Base-by-base conservation (phyloP, 116 monocot genomes). In the Phalaenopsis hybrid region DNA sequence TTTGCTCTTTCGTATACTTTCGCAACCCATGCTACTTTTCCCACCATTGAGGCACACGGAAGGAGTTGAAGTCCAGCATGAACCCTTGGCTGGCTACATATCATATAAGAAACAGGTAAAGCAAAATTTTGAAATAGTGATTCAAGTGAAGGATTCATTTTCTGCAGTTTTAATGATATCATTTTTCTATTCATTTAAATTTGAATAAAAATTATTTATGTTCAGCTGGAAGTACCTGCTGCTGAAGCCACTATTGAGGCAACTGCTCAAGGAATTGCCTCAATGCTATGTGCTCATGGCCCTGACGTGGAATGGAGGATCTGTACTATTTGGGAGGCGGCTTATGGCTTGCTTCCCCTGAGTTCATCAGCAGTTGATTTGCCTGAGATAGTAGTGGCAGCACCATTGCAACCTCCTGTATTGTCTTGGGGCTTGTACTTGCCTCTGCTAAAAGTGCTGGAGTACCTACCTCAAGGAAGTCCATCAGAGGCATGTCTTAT, bases 251-350 rank as follows among this genome's bases (percentile, higher is more conserved):
- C 93, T 46, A 88, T 90, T 75, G 98, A 98, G 78, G 95, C 98
- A 63, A 98, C 95, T 58, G 95, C 98, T 57, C 98, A 98, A 89
- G 98, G 98, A 76, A 95, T 98, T 78, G 98, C 98, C 81, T 98
- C 95, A 12, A 84, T 98, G 93, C 79, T 98, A 61, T 95, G 98
- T 79, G 95, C 98, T 8, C 98, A 98, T 83, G 98, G 98, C 9
- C 98, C 98, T 55, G 98, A 98, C 48, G 98, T 98, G 43, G 98
- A 98, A 83, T 98, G 98, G 98, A 87, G 93, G 87, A 94, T 98
- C 44, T 98, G 98, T 76, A 92, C 98, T 23, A 98, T 98, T 44
- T 98, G 98, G 98, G 98, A 98, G 88, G 98, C 98, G 81, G 95
- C 98, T 48, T 98, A 98, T 89, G 98, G 98, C 13, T 87, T 98